These are phyloP conservation scores for Epichloe baconii DNA, from an alignment of 2,329 filamentous ascomycete genomes.

Conservation along the genomic window DNA sequence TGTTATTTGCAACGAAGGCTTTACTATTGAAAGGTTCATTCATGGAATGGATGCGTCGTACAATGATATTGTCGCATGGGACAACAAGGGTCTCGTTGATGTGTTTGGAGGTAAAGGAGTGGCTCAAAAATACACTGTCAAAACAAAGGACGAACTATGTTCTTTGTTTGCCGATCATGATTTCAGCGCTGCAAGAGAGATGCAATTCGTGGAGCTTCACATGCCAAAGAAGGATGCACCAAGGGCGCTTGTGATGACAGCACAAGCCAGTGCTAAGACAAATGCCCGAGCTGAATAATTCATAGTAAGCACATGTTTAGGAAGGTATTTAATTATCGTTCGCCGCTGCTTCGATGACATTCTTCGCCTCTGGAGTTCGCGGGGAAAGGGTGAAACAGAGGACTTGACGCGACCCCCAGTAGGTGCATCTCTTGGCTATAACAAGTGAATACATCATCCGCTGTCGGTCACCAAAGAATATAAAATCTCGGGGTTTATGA, in stretches of 20 bases:
- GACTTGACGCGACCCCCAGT: too few species aligned
- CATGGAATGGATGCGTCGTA: conserved; percentile 70
- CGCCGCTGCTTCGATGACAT: too few species aligned
- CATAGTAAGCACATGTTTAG: too few species aligned
- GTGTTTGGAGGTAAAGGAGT: conserved; percentile 53
- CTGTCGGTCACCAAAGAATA: too few species aligned
- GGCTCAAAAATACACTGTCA: conserved; percentile 51
- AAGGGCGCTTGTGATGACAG: conserved; percentile 52
- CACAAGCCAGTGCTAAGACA: conserved; percentile 54
- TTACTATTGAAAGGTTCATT: conserved; percentile 80
- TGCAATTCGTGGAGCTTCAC: conserved; percentile 69
- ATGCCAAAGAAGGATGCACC: conserved; percentile 74
- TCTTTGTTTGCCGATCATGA: conserved; percentile 48
- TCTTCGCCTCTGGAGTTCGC: too few species aligned
- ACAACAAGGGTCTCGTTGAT: conserved; percentile 53
- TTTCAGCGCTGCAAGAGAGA: conserved; percentile 42
- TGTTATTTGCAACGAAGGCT: conserved; percentile 77
- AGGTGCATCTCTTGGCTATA: too few species aligned
- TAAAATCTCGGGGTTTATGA: too few species aligned
- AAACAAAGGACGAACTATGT: conserved; percentile 56
- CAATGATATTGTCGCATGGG: conserved; percentile 71
- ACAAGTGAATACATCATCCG: too few species aligned
- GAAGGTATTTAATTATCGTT: too few species aligned
- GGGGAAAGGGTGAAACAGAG: too few species aligned
- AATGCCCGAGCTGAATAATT: conserved; percentile 37